Percentiles rank a stretch among this genome's conserved stretches.
Conservation (phyloP, 208 protist species). For the Porcisia hertigi region DNA sequence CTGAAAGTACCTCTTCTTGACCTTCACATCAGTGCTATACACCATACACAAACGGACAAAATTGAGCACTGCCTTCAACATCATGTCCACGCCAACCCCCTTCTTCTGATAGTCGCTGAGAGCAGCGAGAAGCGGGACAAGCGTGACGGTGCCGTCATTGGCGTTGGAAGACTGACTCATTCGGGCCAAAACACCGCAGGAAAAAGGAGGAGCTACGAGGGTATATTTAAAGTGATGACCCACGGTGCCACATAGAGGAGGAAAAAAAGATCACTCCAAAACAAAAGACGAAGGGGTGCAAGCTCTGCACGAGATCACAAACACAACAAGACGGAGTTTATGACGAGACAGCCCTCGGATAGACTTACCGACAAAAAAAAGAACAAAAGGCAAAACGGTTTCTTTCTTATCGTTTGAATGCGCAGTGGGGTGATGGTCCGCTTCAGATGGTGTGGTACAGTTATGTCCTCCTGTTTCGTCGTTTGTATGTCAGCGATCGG, state of each 20-base stretch:
- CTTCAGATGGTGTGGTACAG: background rate
- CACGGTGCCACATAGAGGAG: background rate
- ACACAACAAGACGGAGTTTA: background rate
- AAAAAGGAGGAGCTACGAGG: background rate
- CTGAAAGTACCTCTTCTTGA: conserved; percentile 38
- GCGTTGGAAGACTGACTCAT: background rate
- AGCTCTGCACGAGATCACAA: background rate
- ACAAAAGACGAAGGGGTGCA: background rate
- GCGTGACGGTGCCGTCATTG: conserved; percentile 19
- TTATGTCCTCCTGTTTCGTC: background rate
- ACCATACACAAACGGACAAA: conserved; percentile 63
- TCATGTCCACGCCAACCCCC: conserved; percentile 83
- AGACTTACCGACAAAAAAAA: background rate
- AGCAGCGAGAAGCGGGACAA: conserved; percentile 47
- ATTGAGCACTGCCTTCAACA: conserved; percentile 73
- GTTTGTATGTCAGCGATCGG: too few species aligned
- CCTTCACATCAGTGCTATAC: conserved; percentile 36
- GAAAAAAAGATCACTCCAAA: background rate
- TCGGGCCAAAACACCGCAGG: background rate
- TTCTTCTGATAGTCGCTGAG: conserved; percentile 70
- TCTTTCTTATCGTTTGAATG: too few species aligned
- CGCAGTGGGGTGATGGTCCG: background rate
- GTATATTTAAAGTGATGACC: background rate
- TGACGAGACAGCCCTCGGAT: background rate
- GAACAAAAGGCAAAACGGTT: too few species aligned